Base-by-base conservation (phyloP, 1,139 yeast species). In the Yamadazyma dushanensis region DNA sequence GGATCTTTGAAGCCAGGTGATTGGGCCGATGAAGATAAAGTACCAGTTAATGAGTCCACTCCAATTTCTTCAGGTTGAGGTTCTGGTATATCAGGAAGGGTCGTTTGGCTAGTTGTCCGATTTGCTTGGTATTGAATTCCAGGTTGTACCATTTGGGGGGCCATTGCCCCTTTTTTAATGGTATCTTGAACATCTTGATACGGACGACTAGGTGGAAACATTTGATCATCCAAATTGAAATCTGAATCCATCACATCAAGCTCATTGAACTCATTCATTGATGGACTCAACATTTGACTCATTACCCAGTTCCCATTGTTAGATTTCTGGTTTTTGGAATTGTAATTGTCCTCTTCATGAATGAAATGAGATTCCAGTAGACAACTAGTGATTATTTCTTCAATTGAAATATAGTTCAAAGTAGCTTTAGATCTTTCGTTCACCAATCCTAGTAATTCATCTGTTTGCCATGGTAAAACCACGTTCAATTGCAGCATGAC, bases 361-460 rank as follows among this genome's bases (percentile, higher is more conserved):
- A 35, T 41, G 13, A 29, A 16, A 13, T 34, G 32, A 0, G 54
- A 44, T 38, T 76, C 81, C 52, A 74, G 73, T 8, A 78, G 63
- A 46, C 85, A 78, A 53, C 83, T 75, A 16, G 79, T 78, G 3
- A 80, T 78, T 31, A 80, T 71, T 45, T 80, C 86, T 40, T 75
- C 81, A 34, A 78, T 76, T n/a, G 84, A 78, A 9, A 74, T 65
- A 50, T 79, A 80, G 40, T 64, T 67, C n/a, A 68, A 51, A 2
- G 76, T 73, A 18, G 77, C 70, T 46, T 72, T 74, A 28, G 76
- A 78, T 39, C 78, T 61, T 52, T 80, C 87, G 36, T 78, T 73
- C 7, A 77, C 75, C 32, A 80, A 57, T 21, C 79, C 81, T 32
- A 79, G 49, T 21, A 80, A 53, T 44, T 76, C 76, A 34, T 75